Base-by-base conservation (phyloP, 768 basidiomycete species). In the Boletus reticulatus region DNA sequence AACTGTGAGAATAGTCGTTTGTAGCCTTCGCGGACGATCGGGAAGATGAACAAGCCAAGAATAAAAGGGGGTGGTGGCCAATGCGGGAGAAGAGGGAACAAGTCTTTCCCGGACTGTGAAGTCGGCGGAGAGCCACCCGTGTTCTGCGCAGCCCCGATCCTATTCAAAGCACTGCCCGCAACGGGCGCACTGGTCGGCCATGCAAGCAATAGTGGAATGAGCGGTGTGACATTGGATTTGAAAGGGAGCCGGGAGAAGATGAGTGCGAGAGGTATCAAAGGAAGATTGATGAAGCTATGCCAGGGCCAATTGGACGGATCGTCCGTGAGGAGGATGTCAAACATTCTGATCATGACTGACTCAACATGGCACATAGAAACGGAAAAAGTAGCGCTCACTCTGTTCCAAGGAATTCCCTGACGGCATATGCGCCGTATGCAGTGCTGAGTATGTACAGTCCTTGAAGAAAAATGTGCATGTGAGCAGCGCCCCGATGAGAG, bases 231-330 rank as follows among this genome's bases (percentile, higher is more conserved):
- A 17, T 58, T 59, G 22, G 67, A 68, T 37, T 63, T 70, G 19
- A 73, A 41, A 52, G 78, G 76, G 42, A 84, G 76, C 39, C 87
- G 84, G 32, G 87, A 81, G 31, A 83, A 70, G 63, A 91, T 76
- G 58, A 92, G 83, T 27, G 80, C 77, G 43, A 89, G 67, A 0
- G 90, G 88, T 39, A 92, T 78, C 34, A 87, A 69, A 8, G 88
- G 88, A 16, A 92, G 82, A 67, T 91, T 86, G 65, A 89, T 67
- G 72, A 80, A 89, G 37, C 88, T 86, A 43, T 84, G 81, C 82
- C 84, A 85, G 2, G 87, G 84, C 90, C 90, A 92, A 50, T 84
- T 82, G 39, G 75, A 72, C 1, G 84, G 84, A 63, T 92, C 85
- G 57, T 87, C 80, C 0, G 87, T 83, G 16, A 92, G 69, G 34